Conservation (phyloP, 2,329 filamentous ascomycete genomes). For the Colletotrichum sp. region DNA sequence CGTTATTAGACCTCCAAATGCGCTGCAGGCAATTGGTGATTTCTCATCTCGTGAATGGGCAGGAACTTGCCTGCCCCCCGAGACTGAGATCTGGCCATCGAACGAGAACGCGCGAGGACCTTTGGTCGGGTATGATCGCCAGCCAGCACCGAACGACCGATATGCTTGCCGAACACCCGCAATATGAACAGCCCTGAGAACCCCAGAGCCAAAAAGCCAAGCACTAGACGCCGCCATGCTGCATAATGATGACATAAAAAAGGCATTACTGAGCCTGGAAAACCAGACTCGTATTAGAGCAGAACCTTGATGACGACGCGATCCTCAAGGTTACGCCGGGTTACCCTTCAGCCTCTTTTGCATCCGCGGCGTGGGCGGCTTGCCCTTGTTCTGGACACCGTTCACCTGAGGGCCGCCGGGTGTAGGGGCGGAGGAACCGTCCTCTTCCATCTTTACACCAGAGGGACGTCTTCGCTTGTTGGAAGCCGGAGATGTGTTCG, state of each 20-base stretch:
- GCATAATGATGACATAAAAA: slow-evolving; percentile 37
- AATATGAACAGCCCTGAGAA: slow-evolving; percentile 24
- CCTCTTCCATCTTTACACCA: slow-evolving; percentile 63
- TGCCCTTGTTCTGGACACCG: slow-evolving; percentile 53
- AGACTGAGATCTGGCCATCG: background rate
- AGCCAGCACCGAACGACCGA: slow-evolving; percentile 14
- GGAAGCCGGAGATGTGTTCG: slow-evolving; percentile 68
- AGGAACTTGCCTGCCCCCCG: slow-evolving; percentile 3
- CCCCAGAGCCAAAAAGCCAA: slow-evolving; percentile 22
- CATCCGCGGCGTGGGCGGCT: slow-evolving; percentile 63
- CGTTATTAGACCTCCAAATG: background rate
- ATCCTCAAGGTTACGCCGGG: slow-evolving; percentile 29
- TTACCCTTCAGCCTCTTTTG: slow-evolving; percentile 59
- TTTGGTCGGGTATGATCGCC: background rate
- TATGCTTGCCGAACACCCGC: slow-evolving; percentile 21
- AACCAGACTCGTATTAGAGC: slow-evolving; percentile 10
- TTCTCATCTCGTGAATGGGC: background rate
- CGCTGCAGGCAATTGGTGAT: background rate
- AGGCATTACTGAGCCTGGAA: slow-evolving; percentile 23
- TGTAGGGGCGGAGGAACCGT: slow-evolving; percentile 54
- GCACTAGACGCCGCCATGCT: slow-evolving; percentile 41
- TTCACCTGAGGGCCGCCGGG: slow-evolving; percentile 55
- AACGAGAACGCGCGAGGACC: slow-evolving; percentile 2
- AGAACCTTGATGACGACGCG: slow-evolving; percentile 4
- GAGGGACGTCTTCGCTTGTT: slow-evolving; percentile 65